Base-by-base conservation (phyloP, 768 basidiomycete species). In the Tephrocybe rancida region DNA sequence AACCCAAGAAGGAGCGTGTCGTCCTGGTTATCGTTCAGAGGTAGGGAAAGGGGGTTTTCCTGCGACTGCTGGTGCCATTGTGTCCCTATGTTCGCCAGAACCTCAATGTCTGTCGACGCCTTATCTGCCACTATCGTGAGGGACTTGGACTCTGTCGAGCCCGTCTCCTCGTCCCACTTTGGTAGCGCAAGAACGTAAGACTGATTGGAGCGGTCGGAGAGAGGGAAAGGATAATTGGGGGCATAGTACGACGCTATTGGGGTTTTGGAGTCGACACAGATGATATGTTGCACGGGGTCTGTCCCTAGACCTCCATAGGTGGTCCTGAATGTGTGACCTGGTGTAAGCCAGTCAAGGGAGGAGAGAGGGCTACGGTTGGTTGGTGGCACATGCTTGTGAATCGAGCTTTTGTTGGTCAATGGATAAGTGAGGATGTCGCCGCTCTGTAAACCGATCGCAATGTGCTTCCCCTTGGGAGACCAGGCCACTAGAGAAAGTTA, bases 401-500 rank as follows among this genome's bases (percentile, higher is more conserved):
- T 75, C 2, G 73, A 69, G 5, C 78, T 70, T 9, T 81, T 81
- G 50, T 83, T 82, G 10, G 73, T 73, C 21, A 86, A 77, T 34
- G 79, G 75, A 64, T 83, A 92, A 0, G 88, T 84, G 37, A 89
- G 65, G 34, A 92, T 85, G 49, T 87, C 86, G 2, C 90, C 90
- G 18, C 75, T 78, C 58, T 80, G 80, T 14, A 91, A 70, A 21
- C 87, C 91, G 42, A 93, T 80, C 1, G 88, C 89, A 37, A 93
- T 74, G 51, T 92, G 90, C 64, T 90, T 93, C 41, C 90, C 91
- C 66, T 90, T 91, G 1, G 90, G 88, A 3, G 90, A 92, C 90
- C 91, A 93, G 11, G 87, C 81, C 8, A 87, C 91, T 92, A 41
- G 48, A n/a, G 21, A 8, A 48, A 30, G 19, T 42, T 22, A 58